Evolutionary conservation across 495 filamentous ascomycete species (phyloP).

Genomic region (Aspergillus nidulans): DNA sequence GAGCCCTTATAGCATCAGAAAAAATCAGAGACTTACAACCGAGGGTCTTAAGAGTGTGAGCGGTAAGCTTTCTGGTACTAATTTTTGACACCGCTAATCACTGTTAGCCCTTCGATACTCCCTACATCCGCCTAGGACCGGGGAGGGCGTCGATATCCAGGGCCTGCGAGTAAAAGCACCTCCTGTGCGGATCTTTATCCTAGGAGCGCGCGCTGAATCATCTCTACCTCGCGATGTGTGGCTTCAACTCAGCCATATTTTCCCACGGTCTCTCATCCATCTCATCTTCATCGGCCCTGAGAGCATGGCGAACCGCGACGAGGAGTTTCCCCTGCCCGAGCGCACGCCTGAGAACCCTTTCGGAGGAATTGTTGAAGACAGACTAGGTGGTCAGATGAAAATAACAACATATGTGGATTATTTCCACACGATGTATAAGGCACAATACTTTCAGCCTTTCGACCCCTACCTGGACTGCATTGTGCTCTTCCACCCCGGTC

Average conservation of each 20-base stretch:
- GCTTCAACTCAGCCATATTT: constrained; percentile 86
- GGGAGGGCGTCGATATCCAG: constrained; percentile 68
- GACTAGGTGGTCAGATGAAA: constrained; percentile 80
- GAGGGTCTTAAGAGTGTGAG: constrained; percentile 91
- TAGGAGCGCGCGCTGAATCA: constrained; percentile 93
- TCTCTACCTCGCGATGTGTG: constrained; percentile 91
- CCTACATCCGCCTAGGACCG: constrained; percentile 78
- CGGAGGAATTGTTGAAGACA: constrained; percentile 85
- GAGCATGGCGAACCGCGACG: constrained; percentile 83
- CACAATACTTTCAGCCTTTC: constrained; percentile 82
- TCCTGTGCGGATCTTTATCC: constrained; percentile 84
- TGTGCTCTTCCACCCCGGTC: constrained; percentile 90
- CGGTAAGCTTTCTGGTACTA: constrained; percentile 51
- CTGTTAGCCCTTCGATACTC: constrained; percentile 79
- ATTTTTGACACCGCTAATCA: constrained; percentile 13
- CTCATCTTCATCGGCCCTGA: constrained; percentile 95
- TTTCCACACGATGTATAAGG: constrained; percentile 92
- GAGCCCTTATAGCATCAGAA: constrained; percentile 79
- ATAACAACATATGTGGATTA: constrained; percentile 97
- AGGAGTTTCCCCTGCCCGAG: constrained; percentile 84
- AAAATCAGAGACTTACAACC: constrained; percentile 65
- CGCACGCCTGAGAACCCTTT: constrained; percentile 83
- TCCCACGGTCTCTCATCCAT: constrained; percentile 69
- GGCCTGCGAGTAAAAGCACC: constrained; percentile 78
- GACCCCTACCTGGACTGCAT: constrained; percentile 98